These are phyloP conservation scores for Pinus taeda DNA, from an alignment of 75 land plant species.

Conservation along the genomic window DNA sequence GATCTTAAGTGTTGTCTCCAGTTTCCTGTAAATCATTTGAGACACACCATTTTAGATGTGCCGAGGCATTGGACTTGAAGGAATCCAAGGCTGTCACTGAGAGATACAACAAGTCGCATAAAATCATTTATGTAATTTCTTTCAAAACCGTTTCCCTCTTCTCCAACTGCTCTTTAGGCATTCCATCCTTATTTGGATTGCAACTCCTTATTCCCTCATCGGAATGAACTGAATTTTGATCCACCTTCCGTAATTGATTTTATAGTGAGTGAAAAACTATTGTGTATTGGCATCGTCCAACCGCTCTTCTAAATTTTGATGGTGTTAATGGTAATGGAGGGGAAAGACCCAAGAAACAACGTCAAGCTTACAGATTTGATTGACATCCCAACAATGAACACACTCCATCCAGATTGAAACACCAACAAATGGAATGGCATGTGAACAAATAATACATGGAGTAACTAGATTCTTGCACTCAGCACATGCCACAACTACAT, in stretches of 20 bases:
- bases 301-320: conserved; percentile 7
- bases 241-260: background rate
- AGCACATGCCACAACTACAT: background rate
- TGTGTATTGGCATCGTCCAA: conserved; percentile 5
- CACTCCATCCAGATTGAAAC: conserved; percentile 8
- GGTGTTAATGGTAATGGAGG: conserved; percentile 1
- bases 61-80: no score
- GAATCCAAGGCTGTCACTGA: no score
- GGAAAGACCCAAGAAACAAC: background rate
- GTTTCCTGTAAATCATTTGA: no score
- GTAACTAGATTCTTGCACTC: background rate
- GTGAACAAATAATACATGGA: conserved; percentile 10
- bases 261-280: conserved; percentile 1
- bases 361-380: background rate
- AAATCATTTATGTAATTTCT: background rate
- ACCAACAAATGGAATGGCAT: conserved; percentile 4
- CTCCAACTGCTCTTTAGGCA: background rate
- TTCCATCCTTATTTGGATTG: background rate
- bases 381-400: background rate
- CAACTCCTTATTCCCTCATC: background rate
- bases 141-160: background rate
- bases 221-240: background rate
- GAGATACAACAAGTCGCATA: no score
- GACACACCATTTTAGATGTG: no score
- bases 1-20: no score